Evolutionary conservation across 1,139 yeast species (phyloP), one percentile per base, ranked within the genome.

Genomic region (Eremothecium gossypii): DNA sequence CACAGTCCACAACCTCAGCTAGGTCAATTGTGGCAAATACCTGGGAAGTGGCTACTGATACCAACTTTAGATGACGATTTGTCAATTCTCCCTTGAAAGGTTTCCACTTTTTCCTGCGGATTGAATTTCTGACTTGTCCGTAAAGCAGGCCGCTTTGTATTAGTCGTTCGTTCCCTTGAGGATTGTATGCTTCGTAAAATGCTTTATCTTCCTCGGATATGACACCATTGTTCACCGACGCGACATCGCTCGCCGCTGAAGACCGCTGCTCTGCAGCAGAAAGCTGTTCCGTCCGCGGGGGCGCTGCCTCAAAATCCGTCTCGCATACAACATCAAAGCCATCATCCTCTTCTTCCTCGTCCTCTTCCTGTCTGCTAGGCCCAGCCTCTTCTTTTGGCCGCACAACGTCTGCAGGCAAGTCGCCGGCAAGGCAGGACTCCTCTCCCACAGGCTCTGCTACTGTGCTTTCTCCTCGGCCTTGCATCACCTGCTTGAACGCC

Each of bases 91-190:
- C 52, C 30, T 42, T 46, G 30, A 51, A 45, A 31, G 45, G 45
- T 30, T 52, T 51, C 57, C 56, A 53, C 32, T 51, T 48, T n/a
- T 43, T 46, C 31, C 55, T 46, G 30, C 51, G 50, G 9, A 53
- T 45, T 17, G 50, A 40, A 10, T 45, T 44, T 30, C 48, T 51
- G n/a, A 49, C 49, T 39, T 44, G 45, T 2, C 49, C 49, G 38
- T 40, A 47, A 10, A 53, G 28, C 7, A 44, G 32, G 17, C 52
- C 51, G 11, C 42, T 37, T 27, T 42, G 47, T 27, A 53, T 49
- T 12, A 43, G 27, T 23, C 46, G 52, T 29, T 47, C 47, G 8
- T 32, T 27, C 14, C 38, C 45, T 7, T 39, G 36, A 2, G 54
- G 53, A 40, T 48, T 48, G 37, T 45, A 53, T n/a, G 44, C 43